Percentiles rank a stretch among this genome's conserved stretches.
phyloP scores from a whole-genome alignment of 2,329 filamentous ascomycete genomes.

The Arthroderma sp. region DNA sequence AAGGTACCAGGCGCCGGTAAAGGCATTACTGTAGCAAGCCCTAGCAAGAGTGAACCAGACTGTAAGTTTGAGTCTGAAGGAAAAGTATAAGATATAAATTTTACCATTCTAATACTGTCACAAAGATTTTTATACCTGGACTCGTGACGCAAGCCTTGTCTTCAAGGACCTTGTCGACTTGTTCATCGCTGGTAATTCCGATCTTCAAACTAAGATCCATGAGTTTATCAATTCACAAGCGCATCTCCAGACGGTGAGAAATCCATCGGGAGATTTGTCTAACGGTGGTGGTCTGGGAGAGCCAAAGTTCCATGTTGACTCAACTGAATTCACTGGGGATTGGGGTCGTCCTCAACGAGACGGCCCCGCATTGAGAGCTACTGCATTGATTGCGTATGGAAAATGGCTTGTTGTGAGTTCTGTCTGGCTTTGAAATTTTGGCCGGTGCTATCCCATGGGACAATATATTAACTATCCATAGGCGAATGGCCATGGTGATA shows the following conservation, averaged over 20 bases:
- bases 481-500: slow-evolving; percentile 41
- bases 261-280: slow-evolving; percentile 48
- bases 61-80: slow-evolving; percentile 27
- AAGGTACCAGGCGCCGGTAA: slow-evolving; percentile 37
- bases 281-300: slow-evolving; percentile 47
- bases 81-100: too few relatives aligned
- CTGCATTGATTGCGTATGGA: slow-evolving; percentile 29
- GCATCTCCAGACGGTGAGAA: slow-evolving; percentile 49
- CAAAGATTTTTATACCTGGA: slow-evolving; percentile 66
- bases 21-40: slow-evolving; percentile 45
- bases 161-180: slow-evolving; percentile 57
- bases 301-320: slow-evolving; percentile 56
- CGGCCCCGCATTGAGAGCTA: slow-evolving; percentile 23
- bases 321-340: slow-evolving; percentile 48
- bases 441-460: too few relatives aligned
- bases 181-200: slow-evolving; percentile 49
- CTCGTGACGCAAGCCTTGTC: slow-evolving; percentile 56
- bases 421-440: too few relatives aligned
- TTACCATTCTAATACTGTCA: too few relatives aligned
- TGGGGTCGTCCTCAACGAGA: slow-evolving; percentile 64
- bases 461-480: slow-evolving; percentile 1
- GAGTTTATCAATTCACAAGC: slow-evolving; percentile 57
- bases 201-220: slow-evolving; percentile 49
- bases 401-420: slow-evolving; percentile 48
- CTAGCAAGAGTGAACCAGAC: slow-evolving; percentile 41